phyloP scores from a whole-genome alignment of 202 grass and related monocot genomes.

The Carex arenaria region DNA sequence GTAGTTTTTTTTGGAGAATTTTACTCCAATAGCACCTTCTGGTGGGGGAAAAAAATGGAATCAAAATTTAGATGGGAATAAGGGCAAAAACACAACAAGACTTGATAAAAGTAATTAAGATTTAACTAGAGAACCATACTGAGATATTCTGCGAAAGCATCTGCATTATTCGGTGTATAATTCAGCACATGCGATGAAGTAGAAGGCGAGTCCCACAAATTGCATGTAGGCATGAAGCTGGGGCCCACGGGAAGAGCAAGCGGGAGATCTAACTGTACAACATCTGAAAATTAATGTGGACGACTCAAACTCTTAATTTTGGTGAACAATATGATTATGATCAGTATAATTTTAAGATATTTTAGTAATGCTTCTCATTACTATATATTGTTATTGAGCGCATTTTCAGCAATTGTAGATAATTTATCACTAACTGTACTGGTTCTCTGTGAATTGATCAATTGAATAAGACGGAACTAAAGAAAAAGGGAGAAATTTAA shows the following conservation, averaged over 20 bases:
- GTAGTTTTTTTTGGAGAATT: neutral
- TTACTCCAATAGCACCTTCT: neutral
- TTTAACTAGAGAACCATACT: conserved; percentile 17
- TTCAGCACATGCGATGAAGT: conserved; percentile 10
- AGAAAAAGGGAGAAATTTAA: neutral
- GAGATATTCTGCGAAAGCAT: conserved; percentile 21
- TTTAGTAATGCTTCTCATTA: neutral
- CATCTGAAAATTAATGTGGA: conserved; percentile 17
- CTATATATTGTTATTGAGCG: neutral
- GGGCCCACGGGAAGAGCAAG: conserved; percentile 16
- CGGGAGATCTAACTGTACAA: conserved; percentile 16
- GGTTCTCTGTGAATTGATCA: conserved; percentile 3
- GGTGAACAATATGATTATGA: neutral
- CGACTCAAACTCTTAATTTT: neutral
- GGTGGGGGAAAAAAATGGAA: neutral
- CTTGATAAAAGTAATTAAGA: neutral
- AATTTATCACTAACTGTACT: neutral
- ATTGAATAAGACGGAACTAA: neutral
- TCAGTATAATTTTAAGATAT: neutral
- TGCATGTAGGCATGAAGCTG: conserved; percentile 14
- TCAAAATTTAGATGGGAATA: neutral
- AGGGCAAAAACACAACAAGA: neutral
- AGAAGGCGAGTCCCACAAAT: conserved; percentile 27
- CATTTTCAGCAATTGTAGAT: neutral
- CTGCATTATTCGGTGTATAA: conserved; percentile 17